Evolutionary conservation across 148 eudicot genomes (phyloP).

Genomic region (Suaeda aralocaspica): DNA sequence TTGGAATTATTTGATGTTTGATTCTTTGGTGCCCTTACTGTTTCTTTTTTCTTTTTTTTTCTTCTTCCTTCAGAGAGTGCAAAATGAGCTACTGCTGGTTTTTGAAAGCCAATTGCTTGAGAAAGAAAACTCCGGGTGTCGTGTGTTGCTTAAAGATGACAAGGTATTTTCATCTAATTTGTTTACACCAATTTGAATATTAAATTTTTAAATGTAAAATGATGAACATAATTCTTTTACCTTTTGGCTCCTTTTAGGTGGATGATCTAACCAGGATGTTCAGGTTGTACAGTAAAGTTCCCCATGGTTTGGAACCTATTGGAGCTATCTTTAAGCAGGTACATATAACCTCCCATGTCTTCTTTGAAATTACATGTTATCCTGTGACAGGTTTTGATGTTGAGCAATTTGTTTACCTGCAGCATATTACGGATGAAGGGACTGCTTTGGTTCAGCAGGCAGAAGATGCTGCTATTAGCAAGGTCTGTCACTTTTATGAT

Average conservation of each 20-base stretch:
- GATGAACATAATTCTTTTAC: neutral
- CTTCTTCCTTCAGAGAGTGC: constrained; percentile 36
- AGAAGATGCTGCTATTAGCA: constrained; percentile 66
- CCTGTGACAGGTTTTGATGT: neutral
- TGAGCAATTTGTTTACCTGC: constrained; percentile 20
- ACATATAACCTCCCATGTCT: constrained; percentile 9
- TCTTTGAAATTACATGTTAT: neutral
- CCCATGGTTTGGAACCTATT: constrained; percentile 76
- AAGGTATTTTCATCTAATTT: constrained; percentile 34
- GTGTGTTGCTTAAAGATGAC: constrained; percentile 54
- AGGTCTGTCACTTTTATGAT: constrained; percentile 34
- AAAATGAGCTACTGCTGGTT: constrained; percentile 49
- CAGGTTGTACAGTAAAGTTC: constrained; percentile 72
- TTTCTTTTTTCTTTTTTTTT: neutral
- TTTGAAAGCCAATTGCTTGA: constrained; percentile 49
- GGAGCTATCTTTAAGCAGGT: constrained; percentile 74
- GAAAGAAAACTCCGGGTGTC: constrained; percentile 71
- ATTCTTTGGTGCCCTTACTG: neutral
- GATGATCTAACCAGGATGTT: constrained; percentile 92
- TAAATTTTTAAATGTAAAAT: neutral
- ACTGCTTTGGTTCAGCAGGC: constrained; percentile 58
- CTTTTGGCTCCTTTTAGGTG: constrained; percentile 34
- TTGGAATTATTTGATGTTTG: neutral
- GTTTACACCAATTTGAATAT: neutral
- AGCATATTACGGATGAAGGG: constrained; percentile 66